Base-by-base conservation (phyloP, 1,139 yeast species). In the Candida sp. region DNA sequence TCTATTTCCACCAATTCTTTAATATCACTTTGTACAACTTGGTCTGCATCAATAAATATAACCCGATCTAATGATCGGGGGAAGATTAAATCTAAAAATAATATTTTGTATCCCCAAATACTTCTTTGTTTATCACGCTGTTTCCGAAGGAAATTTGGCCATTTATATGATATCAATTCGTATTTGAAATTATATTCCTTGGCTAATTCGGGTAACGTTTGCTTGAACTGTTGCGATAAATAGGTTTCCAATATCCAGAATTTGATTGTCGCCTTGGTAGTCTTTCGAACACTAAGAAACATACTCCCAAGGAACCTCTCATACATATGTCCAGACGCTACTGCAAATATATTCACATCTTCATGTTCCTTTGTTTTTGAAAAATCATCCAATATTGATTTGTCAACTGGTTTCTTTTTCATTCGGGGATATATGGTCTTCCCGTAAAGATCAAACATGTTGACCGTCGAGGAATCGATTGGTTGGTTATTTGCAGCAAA, bases 191-290 rank as follows among this genome's bases (percentile, higher is more conserved):
- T 75, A 49, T 74, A 76, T 42, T 76, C 57, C 11, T 66, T 60
- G 0, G 95, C 83, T 39, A 90, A 58, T n/a, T 56, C 51, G 0
- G 89, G 87, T n/a, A 89, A 58, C 42, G 79, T 73, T 36, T 66
- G 58, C 55, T 78, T 82, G 57, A 90, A 84, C 4, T 79, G 70
- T 1, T 90, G 82, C 1, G 96, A 85, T 61, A 87, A 66, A 55
- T 76, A 87, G 58, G 87, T 85, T 50, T 88, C 95, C 49, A 91
- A 74, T 6, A 91, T 68, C 98, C 98, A 93, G 57, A 93, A 88
- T 57, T 86, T 89, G 27, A 89, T 83, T 4, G 80, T 72, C 43
- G 77, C 77, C 1, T 72, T 60, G 0, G 93, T 79, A 49, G 84
- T 81, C 27, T 72, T 66, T 72, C 79, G 75, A 1, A 89, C 90